A percentile compares a stretch with the other conserved stretches of the same genome.
Conservation (phyloP, 2,329 filamentous ascomycete genomes). For the Aspergillus hiratsukae region DNA sequence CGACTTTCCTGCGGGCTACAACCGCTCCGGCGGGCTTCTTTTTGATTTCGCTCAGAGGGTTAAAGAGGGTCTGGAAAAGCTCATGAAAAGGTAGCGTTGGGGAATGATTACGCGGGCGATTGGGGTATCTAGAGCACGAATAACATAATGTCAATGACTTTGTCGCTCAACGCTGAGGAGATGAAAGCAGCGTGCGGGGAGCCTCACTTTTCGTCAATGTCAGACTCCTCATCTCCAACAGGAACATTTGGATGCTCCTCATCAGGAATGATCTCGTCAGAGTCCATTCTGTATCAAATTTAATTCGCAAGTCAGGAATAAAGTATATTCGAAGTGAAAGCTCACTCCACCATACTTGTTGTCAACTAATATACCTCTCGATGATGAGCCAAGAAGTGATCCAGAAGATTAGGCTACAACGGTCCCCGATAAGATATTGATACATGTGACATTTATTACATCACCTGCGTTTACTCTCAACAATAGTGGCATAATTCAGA, state of each 20-base stretch:
- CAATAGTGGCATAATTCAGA: background rate
- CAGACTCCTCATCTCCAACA: slow-evolving; percentile 17
- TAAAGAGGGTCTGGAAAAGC: slow-evolving; percentile 73
- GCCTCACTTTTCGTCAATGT: slow-evolving; percentile 30
- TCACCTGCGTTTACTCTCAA: background rate
- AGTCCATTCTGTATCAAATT: slow-evolving; percentile 22
- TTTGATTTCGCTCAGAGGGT: slow-evolving; percentile 72
- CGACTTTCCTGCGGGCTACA: slow-evolving; percentile 53
- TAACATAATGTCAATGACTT: slow-evolving; percentile 3
- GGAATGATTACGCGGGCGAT: slow-evolving; percentile 74
- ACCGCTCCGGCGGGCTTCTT: slow-evolving; percentile 60
- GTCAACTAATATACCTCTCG: slow-evolving; percentile 8
- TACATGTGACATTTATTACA: slow-evolving; percentile 24
- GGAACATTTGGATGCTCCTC: slow-evolving; percentile 8
- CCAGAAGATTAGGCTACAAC: slow-evolving; percentile 20
- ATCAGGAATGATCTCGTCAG: slow-evolving; percentile 20
- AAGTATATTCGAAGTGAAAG: background rate
- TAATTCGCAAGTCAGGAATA: background rate
- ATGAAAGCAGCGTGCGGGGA: background rate
- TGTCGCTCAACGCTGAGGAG: background rate
- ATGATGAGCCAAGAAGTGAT: background rate
- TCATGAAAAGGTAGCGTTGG: slow-evolving; percentile 78
- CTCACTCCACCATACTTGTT: slow-evolving; percentile 14
- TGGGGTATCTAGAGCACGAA: slow-evolving; percentile 60
- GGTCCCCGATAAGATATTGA: slow-evolving; percentile 23